Evolutionary conservation across 148 eudicot genomes (phyloP).

Genomic region (Arbutus unedo): DNA sequence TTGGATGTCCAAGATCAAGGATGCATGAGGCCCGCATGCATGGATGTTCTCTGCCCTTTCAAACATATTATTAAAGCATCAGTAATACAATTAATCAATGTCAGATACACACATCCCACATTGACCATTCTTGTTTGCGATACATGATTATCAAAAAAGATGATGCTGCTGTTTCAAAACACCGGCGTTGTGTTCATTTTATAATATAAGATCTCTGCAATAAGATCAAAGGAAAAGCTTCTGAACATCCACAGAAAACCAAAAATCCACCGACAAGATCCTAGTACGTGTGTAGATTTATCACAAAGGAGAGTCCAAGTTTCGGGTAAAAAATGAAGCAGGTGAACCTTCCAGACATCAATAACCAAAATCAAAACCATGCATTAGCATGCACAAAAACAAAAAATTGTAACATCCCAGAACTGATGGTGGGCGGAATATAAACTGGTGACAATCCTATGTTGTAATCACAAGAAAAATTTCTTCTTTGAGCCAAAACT

Average conservation of each 20-base stretch:
- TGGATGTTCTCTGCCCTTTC: not conserved
- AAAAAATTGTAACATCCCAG: not conserved
- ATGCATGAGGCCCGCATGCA: not conserved
- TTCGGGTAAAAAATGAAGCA: not conserved
- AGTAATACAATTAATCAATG: not conserved
- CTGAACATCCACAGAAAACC: not conserved
- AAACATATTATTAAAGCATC: not conserved
- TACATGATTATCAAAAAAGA: no score
- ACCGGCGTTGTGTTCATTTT: not conserved
- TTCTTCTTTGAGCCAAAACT: not conserved
- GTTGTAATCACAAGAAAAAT: not conserved
- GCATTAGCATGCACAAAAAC: not conserved
- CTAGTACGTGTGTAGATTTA: not conserved
- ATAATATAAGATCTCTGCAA: not conserved
- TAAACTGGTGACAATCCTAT: not conserved
- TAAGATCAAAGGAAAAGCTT: not conserved
- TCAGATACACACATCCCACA: not conserved
- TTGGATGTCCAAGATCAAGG: not conserved
- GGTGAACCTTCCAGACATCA: not conserved
- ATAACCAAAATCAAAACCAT: not conserved
- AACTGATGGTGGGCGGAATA: not conserved
- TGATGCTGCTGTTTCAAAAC: no score
- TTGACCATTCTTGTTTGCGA: not conserved
- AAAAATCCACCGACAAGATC: not conserved
- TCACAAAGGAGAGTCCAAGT: not conserved